Evolutionary conservation across 83 land plant species (phyloP), one percentile per base, ranked within the genome.

Genomic region (Picea engelmannii): DNA sequence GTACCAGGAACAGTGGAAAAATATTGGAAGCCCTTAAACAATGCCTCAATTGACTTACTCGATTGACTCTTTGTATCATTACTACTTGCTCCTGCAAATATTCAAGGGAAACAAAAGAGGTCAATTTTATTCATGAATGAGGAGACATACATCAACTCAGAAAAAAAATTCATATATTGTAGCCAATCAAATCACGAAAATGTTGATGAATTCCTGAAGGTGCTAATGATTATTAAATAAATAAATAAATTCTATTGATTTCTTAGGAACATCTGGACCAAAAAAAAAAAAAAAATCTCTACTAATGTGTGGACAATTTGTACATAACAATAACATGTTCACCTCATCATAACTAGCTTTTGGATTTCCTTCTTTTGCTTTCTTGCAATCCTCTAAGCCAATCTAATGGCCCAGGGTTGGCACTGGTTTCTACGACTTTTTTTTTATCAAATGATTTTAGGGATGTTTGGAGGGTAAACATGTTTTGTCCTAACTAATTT

Each of bases 1-100:
- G 31, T 27, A 27, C 31, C 31, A 6, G 79, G 64, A 60, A 60
- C 25, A 60, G 42, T 78, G 4, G 42, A n/a, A 8, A 78, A 25
- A 77, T 20, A 18, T 16, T 59, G 64, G 18, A 59, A 58, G 9
- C 21, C 42, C 79, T 31, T 59, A 38, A 2, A 21, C 7, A 31
- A 55, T 58, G 61, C 60, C 27, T 76, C 61, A 2, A 20, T 31
- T 78, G 79, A 78, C 59, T 78, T 78, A n/a, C 38, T 78, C 15
- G 79, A 78, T 60, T 78, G 79, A 31, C 79, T 60, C 21, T 78
- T 78, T 16, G 79, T 58, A 35, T 78, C 79, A 27, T 59, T 58
- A 31, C 64, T 60, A 9, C 21, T 78, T 78, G 79, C 15, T 59
- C 63, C 79, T 78, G 79, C 13, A 78, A 73, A 73, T 47, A 21